Conservation (phyloP, 192 early-diverging fungal genomes). For the Backusella luteola region DNA sequence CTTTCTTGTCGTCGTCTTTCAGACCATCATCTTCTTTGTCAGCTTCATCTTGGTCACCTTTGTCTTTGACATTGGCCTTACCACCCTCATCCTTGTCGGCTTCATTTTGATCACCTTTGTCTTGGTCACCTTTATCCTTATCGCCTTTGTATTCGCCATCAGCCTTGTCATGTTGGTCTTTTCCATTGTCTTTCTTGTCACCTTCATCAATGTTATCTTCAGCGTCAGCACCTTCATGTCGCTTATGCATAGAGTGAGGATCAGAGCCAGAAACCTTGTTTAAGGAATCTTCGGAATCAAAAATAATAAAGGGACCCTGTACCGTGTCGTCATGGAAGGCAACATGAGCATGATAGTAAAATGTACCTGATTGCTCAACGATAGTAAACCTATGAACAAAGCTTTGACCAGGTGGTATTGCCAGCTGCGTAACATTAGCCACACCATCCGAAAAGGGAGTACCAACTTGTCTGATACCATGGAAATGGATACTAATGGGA, state of each 20-base stretch:
- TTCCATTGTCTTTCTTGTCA: too few species aligned
- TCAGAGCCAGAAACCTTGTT: neutral
- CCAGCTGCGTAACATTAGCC: slow-evolving; percentile 58
- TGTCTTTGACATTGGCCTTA: too few species aligned
- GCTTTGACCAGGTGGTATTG: slow-evolving; percentile 43
- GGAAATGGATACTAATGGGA: slow-evolving; percentile 49
- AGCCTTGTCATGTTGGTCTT: too few species aligned
- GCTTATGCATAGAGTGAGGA: neutral
- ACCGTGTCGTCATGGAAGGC: slow-evolving; percentile 15
- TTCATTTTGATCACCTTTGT: too few species aligned
- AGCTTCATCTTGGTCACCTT: neutral
- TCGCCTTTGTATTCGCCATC: neutral
- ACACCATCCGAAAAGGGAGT: slow-evolving; percentile 48
- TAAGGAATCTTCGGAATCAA: slow-evolving; percentile 6
- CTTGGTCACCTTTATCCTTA: neutral
- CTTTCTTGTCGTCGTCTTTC: neutral
- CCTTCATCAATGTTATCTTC: neutral
- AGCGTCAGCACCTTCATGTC: neutral
- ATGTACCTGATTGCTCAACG: slow-evolving; percentile 39
- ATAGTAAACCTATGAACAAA: slow-evolving; percentile 43
- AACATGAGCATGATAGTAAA: slow-evolving; percentile 37
- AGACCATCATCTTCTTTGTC: neutral
- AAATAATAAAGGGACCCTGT: slow-evolving; percentile 8
- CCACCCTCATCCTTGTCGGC: too few species aligned
- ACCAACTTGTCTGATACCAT: slow-evolving; percentile 44